Percentiles rank a stretch among this genome's conserved stretches.
Conservation (phyloP, 331 rosid species). For the Saraca asoca region DNA sequence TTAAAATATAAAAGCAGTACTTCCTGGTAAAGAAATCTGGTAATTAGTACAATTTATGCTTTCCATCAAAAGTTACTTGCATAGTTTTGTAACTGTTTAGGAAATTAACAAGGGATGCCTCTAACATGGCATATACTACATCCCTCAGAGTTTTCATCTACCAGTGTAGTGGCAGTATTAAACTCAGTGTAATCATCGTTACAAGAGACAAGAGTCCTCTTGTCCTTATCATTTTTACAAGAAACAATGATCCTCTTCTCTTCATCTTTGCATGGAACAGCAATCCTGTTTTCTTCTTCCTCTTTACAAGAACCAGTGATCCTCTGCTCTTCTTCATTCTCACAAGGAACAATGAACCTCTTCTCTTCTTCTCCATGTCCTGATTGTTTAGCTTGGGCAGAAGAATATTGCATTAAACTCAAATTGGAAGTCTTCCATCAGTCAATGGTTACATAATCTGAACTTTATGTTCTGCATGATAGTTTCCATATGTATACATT, state of each 20-base stretch:
- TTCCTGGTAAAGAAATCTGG: neutral
- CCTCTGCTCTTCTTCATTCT: constrained; percentile 32
- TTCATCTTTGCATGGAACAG: constrained; percentile 41
- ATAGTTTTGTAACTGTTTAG: neutral
- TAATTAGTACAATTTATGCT: neutral
- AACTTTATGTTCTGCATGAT: constrained; percentile 5
- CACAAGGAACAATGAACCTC: constrained; percentile 32
- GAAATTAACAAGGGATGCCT: neutral
- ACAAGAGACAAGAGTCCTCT: constrained; percentile 32
- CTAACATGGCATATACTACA: constrained; percentile 33
- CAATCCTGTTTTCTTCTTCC: constrained; percentile 30
- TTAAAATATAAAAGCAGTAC: neutral
- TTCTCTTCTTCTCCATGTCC: constrained; percentile 48
- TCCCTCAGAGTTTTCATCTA: constrained; percentile 36
- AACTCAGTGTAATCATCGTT: constrained; percentile 41
- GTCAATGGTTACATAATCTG: neutral
- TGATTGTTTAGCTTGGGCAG: constrained; percentile 49
- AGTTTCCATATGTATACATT: constrained; percentile 1
- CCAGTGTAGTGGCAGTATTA: constrained; percentile 36
- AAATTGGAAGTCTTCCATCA: constrained; percentile 22
- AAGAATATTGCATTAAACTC: constrained; percentile 36
- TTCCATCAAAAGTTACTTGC: neutral
- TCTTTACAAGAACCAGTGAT: too few relatives aligned
- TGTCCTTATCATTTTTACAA: neutral
- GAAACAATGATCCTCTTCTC: too few relatives aligned